Evolutionary conservation across 352 stramenopile species (phyloP).

Genomic region (Thalassiosira mediterranea): DNA sequence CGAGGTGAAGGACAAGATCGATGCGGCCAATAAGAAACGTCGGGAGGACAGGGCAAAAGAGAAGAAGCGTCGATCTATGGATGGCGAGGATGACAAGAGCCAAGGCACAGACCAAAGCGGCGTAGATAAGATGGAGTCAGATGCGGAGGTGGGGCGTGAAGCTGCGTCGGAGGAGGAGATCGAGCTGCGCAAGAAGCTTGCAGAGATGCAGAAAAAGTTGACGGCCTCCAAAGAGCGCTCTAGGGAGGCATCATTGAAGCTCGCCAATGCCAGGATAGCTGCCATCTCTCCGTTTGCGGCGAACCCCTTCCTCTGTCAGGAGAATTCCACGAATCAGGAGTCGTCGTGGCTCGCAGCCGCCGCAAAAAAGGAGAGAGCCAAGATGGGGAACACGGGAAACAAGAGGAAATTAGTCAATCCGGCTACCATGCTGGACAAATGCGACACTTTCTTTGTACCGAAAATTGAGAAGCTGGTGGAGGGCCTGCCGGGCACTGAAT

Average conservation of each 20-base stretch:
- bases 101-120: conserved; percentile 11
- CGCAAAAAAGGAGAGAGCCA: conserved; percentile 76
- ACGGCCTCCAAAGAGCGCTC: conserved; percentile 51
- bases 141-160: conserved; percentile 34
- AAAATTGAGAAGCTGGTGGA: conserved; percentile 81
- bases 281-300: conserved; percentile 68
- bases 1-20: conserved; percentile 58
- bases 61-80: conserved; percentile 21
- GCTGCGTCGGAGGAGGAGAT: conserved; percentile 49
- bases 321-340: conserved; percentile 52
- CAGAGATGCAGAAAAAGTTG: conserved; percentile 55
- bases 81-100: conserved; percentile 30
- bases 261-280: conserved; percentile 69
- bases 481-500: conserved; percentile 79
- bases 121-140: conserved; percentile 9
- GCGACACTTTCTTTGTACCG: conserved; percentile 79
- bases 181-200: conserved; percentile 57
- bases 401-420: conserved; percentile 80
- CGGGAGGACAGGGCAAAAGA: conserved; percentile 52
- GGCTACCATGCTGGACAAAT: conserved; percentile 75
- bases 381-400: conserved; percentile 83
- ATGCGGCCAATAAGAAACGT: conserved; percentile 53
- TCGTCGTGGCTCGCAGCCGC: conserved; percentile 67
- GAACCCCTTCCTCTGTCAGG: conserved; percentile 72
- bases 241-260: conserved; percentile 47